phyloP scores from a whole-genome alignment of 1,284 basidiomycete genomes.

The Tetrapyrgos nigripes region DNA sequence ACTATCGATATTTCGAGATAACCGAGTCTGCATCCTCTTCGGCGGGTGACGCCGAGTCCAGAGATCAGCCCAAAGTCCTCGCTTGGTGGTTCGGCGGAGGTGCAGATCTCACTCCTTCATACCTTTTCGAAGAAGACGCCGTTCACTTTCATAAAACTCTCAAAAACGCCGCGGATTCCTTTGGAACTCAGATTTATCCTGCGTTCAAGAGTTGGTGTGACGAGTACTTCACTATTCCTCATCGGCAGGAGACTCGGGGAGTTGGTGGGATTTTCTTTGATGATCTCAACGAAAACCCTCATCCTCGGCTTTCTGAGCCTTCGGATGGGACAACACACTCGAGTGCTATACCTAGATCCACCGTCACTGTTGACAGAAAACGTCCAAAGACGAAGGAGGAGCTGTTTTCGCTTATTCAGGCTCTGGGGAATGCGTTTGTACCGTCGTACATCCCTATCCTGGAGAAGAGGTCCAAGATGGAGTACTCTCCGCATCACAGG shows the following conservation, averaged over 20 bases:
- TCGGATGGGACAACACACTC: conserved; percentile 18
- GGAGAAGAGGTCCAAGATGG: conserved; percentile 55
- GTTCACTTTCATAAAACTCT: conserved; percentile 86
- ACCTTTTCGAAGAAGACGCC: conserved; percentile 90
- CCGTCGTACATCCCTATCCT: conserved; percentile 91
- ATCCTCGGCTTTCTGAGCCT: conserved; percentile 54
- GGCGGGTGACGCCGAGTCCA: no score
- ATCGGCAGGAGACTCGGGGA: conserved; percentile 89
- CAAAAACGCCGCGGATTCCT: conserved; percentile 79
- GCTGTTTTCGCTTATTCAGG: conserved; percentile 79
- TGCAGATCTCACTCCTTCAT: conserved; percentile 94
- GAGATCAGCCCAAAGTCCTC: conserved; percentile 60
- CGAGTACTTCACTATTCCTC: conserved; percentile 95
- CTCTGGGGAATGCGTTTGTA: conserved; percentile 79
- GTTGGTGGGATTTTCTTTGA: conserved; percentile 98
- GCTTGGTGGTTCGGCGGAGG: conserved; percentile 99
- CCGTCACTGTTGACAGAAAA: conserved; percentile 42
- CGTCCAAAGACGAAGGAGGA: conserved; percentile 65
- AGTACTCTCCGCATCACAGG: conserved; percentile 70
- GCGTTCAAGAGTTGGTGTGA: conserved; percentile 97
- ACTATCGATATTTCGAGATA: conserved; percentile 98
- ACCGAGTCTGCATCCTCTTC: conserved; percentile 52
- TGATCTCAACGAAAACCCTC: conserved; percentile 73
- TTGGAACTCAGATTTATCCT: conserved; percentile 77
- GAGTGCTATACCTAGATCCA: no score